A percentile compares a stretch with the other conserved stretches of the same genome.
Evolutionary conservation across 2,329 filamentous ascomycete genomes (phyloP).

Genomic region (Pseudogymnoascus sp.): DNA sequence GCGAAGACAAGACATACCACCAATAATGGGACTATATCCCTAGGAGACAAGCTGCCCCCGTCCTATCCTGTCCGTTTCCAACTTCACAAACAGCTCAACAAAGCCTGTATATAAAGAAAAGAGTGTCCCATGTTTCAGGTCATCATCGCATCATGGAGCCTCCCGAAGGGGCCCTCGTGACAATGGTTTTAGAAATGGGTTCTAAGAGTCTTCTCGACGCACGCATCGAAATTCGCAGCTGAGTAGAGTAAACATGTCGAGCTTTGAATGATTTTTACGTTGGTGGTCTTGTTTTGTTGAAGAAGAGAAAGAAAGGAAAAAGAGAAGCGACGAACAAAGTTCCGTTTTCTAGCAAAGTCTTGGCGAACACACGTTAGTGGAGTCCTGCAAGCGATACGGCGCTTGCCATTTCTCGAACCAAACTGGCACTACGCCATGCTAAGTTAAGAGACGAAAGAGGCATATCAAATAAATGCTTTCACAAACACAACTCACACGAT

Average conservation of each 20-base stretch:
- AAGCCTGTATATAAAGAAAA: constrained; percentile 2
- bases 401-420: constrained; percentile 9
- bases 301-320: constrained; percentile 29
- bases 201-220: constrained; percentile 55
- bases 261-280: constrained; percentile 64
- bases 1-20: background rate
- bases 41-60: background rate
- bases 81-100: constrained; percentile 12
- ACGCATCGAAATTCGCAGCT: constrained; percentile 63
- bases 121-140: constrained; percentile 57
- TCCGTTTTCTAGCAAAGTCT: constrained; percentile 9
- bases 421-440: constrained; percentile 10
- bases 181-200: constrained; percentile 75
- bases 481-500: constrained; percentile 1
- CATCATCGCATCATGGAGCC: constrained; percentile 61
- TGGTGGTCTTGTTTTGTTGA: constrained; percentile 53
- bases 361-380: background rate
- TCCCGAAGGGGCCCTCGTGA: constrained; percentile 56
- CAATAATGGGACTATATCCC: constrained; percentile 12
- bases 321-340: constrained; percentile 14
- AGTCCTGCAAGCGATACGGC: constrained; percentile 9
- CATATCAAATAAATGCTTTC: constrained; percentile 11
- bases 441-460: constrained; percentile 9
- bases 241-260: constrained; percentile 44
- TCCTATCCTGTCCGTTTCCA: background rate